Conservation (phyloP, 345 rosid genomes). For the Hibiscus mutabilis region DNA sequence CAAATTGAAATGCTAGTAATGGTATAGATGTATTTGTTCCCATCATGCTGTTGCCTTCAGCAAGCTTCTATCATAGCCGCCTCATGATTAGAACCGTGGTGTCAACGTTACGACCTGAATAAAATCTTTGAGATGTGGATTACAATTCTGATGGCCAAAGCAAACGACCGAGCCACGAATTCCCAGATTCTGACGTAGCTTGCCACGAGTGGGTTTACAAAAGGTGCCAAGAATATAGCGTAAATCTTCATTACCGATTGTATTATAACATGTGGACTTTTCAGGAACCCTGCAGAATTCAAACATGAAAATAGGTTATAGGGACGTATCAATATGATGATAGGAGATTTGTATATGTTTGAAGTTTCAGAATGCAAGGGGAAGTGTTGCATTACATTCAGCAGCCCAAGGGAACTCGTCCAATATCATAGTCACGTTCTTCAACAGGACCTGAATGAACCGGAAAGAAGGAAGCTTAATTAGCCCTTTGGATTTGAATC, state of each 20-base stretch:
- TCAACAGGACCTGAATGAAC: slow-evolving; percentile 39
- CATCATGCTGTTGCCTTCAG: no score
- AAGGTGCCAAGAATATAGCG: slow-evolving; percentile 35
- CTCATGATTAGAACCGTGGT: no score
- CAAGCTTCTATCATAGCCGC: no score
- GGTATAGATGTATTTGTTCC: no score
- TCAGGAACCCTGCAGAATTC: slow-evolving; percentile 55
- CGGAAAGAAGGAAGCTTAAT: background rate
- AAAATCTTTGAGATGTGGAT: slow-evolving; percentile 32
- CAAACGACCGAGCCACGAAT: slow-evolving; percentile 26
- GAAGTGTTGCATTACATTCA: slow-evolving; percentile 39
- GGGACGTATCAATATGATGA: background rate
- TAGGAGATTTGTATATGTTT: background rate
- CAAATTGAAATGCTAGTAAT: no score
- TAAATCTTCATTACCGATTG: slow-evolving; percentile 33
- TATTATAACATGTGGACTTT: slow-evolving; percentile 42
- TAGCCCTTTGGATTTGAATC: background rate
- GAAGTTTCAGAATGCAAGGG: background rate
- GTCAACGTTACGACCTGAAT: slow-evolving; percentile 22
- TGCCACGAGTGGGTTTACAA: slow-evolving; percentile 33
- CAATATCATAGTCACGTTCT: slow-evolving; percentile 41
- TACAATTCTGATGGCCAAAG: slow-evolving; percentile 27
- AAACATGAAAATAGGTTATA: background rate
- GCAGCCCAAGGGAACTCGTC: slow-evolving; percentile 58
- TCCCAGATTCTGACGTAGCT: slow-evolving; percentile 49